Evolutionary conservation across 768 basidiomycete species (phyloP), one percentile per base, ranked within the genome.

Genomic region (Pulveroboletus sp.): DNA sequence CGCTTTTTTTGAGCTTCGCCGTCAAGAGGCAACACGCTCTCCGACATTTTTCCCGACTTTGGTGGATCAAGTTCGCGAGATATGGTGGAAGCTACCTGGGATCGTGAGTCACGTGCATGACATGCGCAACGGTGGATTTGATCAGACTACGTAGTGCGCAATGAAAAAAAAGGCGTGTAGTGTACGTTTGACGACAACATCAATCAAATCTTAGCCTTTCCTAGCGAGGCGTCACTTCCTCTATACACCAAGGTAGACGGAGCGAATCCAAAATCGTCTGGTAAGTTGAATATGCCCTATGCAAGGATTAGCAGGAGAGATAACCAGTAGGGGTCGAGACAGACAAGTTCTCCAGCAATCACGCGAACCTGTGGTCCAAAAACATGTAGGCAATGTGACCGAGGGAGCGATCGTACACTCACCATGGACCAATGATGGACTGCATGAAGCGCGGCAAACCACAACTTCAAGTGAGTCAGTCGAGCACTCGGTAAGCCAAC

Each of bases 341-440:
- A 49, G 52, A 91, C 90, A 62, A 89, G 69, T 71, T 93, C 90
- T 54, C 88, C 87, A 17, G 87, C 84, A 51, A 92, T 85, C 14
- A 90, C 85, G 43, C 90, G 85, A 45, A 93, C 77, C 88, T 90
- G 49, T 14, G 31, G 17, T 48, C 55, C 50, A 50, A 35, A 46
- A 43, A 33, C n/a, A 37, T 34, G 48, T 42, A 33, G 53, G 25
- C 9, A 21, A 43, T 44, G n/a, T 10, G 20, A 35, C 13, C 24
- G 32, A 36, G 33, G n/a, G n/a, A n/a, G 50, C 34, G 48, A 16
- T 19, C 13, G 16, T 23, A 19, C 13, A 58, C 78, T 56, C 62
- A 88, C 87, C 86, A 90, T 90, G 17, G 88, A 90, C 88, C 88
- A 93, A 62, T 93, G 90, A 67, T 93, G 90, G 21, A 93, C 85